phyloP scores from a whole-genome alignment of 345 rosid genomes.

The Pugionium cornutum region DNA sequence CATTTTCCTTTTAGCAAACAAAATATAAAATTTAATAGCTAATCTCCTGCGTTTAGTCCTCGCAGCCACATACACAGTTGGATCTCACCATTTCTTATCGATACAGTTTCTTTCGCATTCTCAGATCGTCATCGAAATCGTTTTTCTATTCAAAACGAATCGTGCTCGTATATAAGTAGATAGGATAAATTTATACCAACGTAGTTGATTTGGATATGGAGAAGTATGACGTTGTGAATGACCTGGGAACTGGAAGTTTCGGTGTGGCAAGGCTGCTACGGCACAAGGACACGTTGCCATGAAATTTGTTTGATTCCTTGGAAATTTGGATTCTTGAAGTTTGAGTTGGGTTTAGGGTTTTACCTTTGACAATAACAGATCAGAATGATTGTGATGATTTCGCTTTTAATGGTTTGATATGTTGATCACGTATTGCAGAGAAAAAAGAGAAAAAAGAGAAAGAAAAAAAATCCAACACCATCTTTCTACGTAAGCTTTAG shows the following conservation, averaged over 20 bases:
- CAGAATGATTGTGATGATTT: not conserved
- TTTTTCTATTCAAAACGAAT: not conserved
- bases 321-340: too few species aligned
- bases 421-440: conserved; percentile 47
- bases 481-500: conserved; percentile 28
- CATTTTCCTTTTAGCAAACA: too few species aligned
- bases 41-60: conserved; percentile 17
- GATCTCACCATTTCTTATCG: conserved; percentile 26
- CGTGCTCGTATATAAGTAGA: conserved; percentile 18
- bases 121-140: conserved; percentile 15
- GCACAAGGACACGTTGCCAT: conserved; percentile 84
- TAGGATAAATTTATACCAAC: not conserved
- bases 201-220: conserved; percentile 47
- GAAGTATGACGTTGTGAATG: conserved; percentile 39
- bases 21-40: too few species aligned
- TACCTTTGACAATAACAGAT: not conserved
- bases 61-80: conserved; percentile 26
- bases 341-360: too few species aligned
- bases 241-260: conserved; percentile 78
- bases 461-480: conserved; percentile 41
- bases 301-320: conserved; percentile 15
- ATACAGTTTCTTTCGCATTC: conserved; percentile 14
- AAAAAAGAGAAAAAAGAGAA: not conserved
- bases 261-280: conserved; percentile 83
- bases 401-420: conserved; percentile 19